These are phyloP conservation scores for Pythium graminicola DNA, from an alignment of 352 stramenopile genomes.

Conservation along the genomic window DNA sequence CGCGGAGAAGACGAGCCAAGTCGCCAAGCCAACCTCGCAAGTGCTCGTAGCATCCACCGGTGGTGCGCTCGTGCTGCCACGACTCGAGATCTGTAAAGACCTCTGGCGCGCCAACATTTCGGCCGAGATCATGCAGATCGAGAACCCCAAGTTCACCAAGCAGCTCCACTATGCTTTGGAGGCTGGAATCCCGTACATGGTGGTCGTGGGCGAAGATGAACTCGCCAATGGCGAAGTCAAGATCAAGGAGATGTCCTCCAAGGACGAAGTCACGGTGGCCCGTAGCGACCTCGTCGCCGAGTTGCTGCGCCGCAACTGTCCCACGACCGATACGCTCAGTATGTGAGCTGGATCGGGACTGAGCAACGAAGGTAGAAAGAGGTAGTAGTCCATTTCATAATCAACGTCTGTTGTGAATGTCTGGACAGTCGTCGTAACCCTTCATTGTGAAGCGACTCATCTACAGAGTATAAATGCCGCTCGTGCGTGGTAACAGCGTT, in stretches of 20 bases:
- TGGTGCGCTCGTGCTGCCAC: conserved; percentile 47
- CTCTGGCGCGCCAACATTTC: conserved; percentile 90
- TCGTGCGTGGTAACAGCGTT: neutral
- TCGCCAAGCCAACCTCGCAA: conserved; percentile 49
- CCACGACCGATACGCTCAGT: conserved; percentile 61
- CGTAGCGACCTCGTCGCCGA: conserved; percentile 71
- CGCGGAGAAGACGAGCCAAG: conserved; percentile 54
- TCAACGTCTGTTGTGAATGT: too few species aligned
- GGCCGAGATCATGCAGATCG: conserved; percentile 93
- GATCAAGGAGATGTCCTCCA: conserved; percentile 94
- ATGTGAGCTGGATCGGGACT: conserved; percentile 27
- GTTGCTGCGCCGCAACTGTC: conserved; percentile 60
- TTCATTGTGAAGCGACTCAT: neutral
- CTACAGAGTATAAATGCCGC: neutral
- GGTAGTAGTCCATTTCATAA: too few species aligned
- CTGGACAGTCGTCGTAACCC: too few species aligned
- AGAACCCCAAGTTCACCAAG: conserved; percentile 97
- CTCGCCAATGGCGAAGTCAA: conserved; percentile 91
- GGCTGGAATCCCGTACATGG: conserved; percentile 94
- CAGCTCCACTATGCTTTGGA: conserved; percentile 95
- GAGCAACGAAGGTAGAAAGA: neutral
- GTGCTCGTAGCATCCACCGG: conserved; percentile 94
- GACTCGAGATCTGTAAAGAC: conserved; percentile 73
- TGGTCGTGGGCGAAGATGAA: conserved; percentile 96
- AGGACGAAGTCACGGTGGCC: conserved; percentile 84